Evolutionary conservation across 208 protist genomes (phyloP), one percentile per base, ranked within the genome.

Genomic region (Acanthamoeba healyi): DNA sequence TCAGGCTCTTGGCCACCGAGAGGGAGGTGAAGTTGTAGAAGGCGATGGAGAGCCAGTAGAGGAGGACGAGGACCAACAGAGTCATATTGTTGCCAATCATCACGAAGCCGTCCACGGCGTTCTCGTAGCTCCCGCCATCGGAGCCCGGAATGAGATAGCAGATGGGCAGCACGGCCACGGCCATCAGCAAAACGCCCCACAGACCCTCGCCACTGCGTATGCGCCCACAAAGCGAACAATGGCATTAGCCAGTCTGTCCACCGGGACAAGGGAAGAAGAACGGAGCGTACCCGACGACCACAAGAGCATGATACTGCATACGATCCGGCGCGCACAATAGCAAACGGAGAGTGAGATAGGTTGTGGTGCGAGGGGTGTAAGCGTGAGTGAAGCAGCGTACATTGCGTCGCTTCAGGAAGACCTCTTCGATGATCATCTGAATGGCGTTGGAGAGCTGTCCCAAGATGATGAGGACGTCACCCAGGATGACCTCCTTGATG

Each of bases 391-490:
- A n/a, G 22, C n/a, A n/a, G 44, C 56, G 84, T 9, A 91, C 56
- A 17, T 63, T 72, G 67, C 54, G 0, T 15, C 84, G 2, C 54
- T 91, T 91, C 22, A 91, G 56, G 58, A 91, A 91, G 46, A 72
- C 49, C 84, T 91, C 84, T 36, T 91, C 84, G 38, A 91, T 72
- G 58, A 91, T 49, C 84, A 91, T 91, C 38, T 91, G 84, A 14
- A 63, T 72, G 42, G 84, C 84, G 19, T 72, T 91, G 84, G 56
- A 91, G 36, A 91, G 84, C 58, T 91, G 84, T 12, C 84, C 84
- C 54, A 91, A 70, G 19, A 91, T 63, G 38, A 91, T 91, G 9
- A 91, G 54, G 12, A 63, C 84, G 19, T 72, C 58, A 9, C 84
- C 84, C 32, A 91, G 40, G 9, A 72, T 72, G 29, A 91, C 58